phyloP scores from a whole-genome alignment of 305 asterid species.

The Euphrasia arctica region DNA sequence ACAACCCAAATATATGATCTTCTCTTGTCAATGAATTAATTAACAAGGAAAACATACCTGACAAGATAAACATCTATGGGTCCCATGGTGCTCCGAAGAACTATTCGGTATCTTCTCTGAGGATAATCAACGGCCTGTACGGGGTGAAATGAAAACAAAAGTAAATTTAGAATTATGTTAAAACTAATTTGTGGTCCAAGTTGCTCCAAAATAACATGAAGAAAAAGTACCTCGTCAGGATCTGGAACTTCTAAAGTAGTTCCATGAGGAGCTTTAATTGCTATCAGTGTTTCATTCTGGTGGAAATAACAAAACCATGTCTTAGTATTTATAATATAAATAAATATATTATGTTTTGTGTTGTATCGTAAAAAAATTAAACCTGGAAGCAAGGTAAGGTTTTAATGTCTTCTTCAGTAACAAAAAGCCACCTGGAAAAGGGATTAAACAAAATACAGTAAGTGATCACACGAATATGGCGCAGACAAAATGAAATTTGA shows the following conservation, averaged over 20 bases:
- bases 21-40: neutral
- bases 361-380: constrained; percentile 18
- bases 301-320: constrained; percentile 14
- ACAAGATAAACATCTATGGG: constrained; percentile 94
- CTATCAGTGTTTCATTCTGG: constrained; percentile 90
- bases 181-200: constrained; percentile 12
- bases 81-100: constrained; percentile 93
- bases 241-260: constrained; percentile 93
- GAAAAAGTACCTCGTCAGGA: constrained; percentile 76
- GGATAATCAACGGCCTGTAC: constrained; percentile 88
- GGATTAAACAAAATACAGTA: constrained; percentile 11
- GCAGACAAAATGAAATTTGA: neutral
- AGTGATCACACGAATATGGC: neutral
- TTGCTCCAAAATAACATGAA: constrained; percentile 15
- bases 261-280: constrained; percentile 97
- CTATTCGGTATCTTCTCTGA: constrained; percentile 89
- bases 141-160: constrained; percentile 17
- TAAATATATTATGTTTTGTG: neutral
- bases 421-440: constrained; percentile 70
- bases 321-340: constrained; percentile 1
- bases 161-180: neutral
- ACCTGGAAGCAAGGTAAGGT: constrained; percentile 87
- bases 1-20: no score
- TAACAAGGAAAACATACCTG: constrained; percentile 43
- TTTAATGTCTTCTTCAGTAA: constrained; percentile 85